A percentile compares a stretch with the other conserved stretches of the same genome.
Conservation (phyloP, 495 filamentous ascomycete species). For the Geopyxis carbonaria region DNA sequence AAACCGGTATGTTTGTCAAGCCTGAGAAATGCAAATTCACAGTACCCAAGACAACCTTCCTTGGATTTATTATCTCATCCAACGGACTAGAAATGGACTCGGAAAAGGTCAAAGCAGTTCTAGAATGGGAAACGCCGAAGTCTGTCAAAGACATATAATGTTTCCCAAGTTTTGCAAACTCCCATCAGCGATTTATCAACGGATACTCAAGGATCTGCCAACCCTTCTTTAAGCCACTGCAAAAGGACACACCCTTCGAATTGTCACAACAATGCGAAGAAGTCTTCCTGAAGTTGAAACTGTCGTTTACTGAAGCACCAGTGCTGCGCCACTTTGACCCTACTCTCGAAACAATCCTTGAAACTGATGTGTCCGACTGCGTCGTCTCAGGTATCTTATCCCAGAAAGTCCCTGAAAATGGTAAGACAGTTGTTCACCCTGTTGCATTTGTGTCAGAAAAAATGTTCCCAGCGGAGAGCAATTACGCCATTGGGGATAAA, state of each 20-base stretch:
- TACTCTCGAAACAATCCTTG: neutral
- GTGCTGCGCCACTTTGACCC: conserved; percentile 7
- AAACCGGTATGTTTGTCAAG: conserved; percentile 19
- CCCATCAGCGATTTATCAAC: conserved; percentile 25
- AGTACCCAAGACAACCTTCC: neutral
- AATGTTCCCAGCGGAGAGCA: neutral
- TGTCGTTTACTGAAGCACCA: neutral
- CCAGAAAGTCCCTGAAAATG: neutral
- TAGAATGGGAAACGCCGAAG: neutral
- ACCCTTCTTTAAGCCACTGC: conserved; percentile 8
- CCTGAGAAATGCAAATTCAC: conserved; percentile 26
- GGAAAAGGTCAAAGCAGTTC: neutral
- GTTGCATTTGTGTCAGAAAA: conserved; percentile 9
- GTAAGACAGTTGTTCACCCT: conserved; percentile 1
- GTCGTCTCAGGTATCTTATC: neutral
- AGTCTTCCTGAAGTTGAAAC: neutral
- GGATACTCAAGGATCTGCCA: conserved; percentile 14
- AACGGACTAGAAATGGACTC: neutral
- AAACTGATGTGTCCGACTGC: conserved; percentile 8
- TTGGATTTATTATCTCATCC: conserved; percentile 4
- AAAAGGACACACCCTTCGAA: neutral
- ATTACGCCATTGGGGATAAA: conserved; percentile 5
- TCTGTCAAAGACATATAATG: conserved; percentile 16
- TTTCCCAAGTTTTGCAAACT: conserved; percentile 27
- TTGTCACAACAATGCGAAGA: neutral